Base-by-base conservation (phyloP, 2,329 filamentous ascomycete species). In the Rugonectria rugulosa region DNA sequence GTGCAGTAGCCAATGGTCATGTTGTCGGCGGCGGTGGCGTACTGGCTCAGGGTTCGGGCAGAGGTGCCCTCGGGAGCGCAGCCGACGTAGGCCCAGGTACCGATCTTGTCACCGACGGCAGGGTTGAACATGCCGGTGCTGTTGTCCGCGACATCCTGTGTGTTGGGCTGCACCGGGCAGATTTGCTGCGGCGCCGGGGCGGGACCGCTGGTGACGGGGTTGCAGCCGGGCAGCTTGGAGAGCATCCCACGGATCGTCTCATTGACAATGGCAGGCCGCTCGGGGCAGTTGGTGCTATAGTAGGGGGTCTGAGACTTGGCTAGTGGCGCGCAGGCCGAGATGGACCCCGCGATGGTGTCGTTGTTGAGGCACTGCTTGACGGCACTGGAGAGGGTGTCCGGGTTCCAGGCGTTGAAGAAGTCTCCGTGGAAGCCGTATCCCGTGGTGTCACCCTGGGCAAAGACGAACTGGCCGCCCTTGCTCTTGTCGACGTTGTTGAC, bases 1-100 rank as follows among this genome's bases (percentile, higher is more conserved):
- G 59, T 64, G 9, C 63, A 65, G n/a, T 38, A 66, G 31, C 64
- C 43, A 3, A 65, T 64, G 10, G 59, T 62, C 59, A 66, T 66
- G 5, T 23, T 41, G 5, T 47, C 20, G 11, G 61, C 62, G 1
- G 40, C 19, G 8, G 42, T 31, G 8, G 61, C 43, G 17, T 61
- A 65, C 37, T 64, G 62, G 49, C 59, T 61, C 49, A 65, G 12
- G 4, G 63, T 55, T 32, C 63, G 52, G 3, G 40, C 9, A 17
- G 6, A 6, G 3, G 29, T 34, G 8, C 56, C 61, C 32, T 66
- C 63, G 4, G 53, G 24, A 19, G 63, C 63, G 14, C 63, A 65
- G 6, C 63, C 63, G 6, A 54, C 37, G 8, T 52, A 65, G 2
- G 45, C 55, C 63, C 63, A 65, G 4, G 49, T 14, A 8, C 63